Evolutionary conservation across 1,284 basidiomycete species (phyloP).

Genomic region (Rhodotorula sp.): DNA sequence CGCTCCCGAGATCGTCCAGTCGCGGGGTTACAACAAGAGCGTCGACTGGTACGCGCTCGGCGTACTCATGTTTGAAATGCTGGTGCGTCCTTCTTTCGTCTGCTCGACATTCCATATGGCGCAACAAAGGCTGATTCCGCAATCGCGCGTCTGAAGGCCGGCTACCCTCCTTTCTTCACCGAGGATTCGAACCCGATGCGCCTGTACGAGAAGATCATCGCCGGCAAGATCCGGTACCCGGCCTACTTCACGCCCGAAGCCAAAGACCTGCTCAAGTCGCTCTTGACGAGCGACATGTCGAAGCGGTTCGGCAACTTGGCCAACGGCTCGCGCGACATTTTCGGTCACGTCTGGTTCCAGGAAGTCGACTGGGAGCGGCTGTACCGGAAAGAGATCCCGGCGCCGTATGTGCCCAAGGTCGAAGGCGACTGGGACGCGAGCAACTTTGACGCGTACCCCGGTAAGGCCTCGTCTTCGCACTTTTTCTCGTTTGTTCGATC

Average conservation of each 20-base stretch:
- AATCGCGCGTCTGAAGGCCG: constrained; percentile 46
- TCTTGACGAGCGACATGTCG: constrained; percentile 85
- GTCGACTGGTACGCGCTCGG: constrained; percentile 99
- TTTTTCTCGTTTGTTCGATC: too few relatives aligned
- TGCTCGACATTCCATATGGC: background rate
- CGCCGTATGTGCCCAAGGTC: constrained; percentile 79
- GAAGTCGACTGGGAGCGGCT: constrained; percentile 94
- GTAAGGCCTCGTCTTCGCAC: background rate
- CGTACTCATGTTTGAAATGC: constrained; percentile 69
- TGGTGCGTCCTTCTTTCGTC: constrained; percentile 48
- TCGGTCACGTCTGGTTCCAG: constrained; percentile 92
- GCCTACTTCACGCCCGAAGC: constrained; percentile 76
- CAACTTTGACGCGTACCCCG: constrained; percentile 46
- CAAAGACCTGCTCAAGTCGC: constrained; percentile 81
- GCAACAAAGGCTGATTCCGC: background rate
- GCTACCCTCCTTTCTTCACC: constrained; percentile 58
- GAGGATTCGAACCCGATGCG: constrained; percentile 63
- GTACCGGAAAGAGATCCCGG: constrained; percentile 80
- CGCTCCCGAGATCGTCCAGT: constrained; percentile 60
- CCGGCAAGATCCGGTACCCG: constrained; percentile 86
- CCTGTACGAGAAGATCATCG: constrained; percentile 92
- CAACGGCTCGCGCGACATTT: constrained; percentile 91
- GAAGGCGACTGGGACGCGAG: constrained; percentile 51
- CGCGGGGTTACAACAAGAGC: constrained; percentile 92
- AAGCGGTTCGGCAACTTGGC: constrained; percentile 90